phyloP scores from a whole-genome alignment of 2,329 filamentous ascomycete genomes.

The Colletotrichum tamarilloi region DNA sequence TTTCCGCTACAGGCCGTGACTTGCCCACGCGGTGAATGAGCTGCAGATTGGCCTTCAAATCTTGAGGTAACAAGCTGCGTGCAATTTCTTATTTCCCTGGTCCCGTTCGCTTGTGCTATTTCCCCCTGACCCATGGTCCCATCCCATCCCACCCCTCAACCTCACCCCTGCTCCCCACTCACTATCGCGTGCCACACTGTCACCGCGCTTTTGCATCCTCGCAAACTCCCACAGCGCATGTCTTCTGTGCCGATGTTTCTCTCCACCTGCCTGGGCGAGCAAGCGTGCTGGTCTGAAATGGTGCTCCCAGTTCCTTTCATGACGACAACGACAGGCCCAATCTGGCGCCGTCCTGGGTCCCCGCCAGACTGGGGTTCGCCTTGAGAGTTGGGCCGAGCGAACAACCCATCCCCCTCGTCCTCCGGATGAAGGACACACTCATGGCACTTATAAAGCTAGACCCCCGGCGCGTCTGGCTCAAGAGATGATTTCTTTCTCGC shows the following conservation, averaged over 20 bases:
- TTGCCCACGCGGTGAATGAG: neutral
- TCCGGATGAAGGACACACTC: neutral
- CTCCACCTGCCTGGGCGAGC: conserved; percentile 29
- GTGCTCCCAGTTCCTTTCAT: conserved; percentile 8
- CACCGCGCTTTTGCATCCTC: conserved; percentile 8
- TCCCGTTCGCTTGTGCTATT: conserved; percentile 1
- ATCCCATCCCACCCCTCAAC: neutral
- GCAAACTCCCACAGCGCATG: neutral
- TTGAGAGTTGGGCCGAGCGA: neutral
- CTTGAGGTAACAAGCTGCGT: neutral
- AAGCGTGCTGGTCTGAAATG: conserved; percentile 10
- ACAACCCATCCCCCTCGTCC: neutral
- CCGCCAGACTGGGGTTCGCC: neutral
- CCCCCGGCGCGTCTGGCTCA: neutral
- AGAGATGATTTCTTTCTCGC: neutral
- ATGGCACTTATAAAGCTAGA: conserved; percentile 21
- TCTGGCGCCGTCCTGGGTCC: neutral
- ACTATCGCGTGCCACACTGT: conserved; percentile 19
- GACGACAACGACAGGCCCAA: conserved; percentile 12
- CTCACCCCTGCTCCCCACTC: neutral
- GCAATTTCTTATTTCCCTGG: conserved; percentile 24
- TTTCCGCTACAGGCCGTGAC: neutral
- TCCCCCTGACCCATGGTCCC: conserved; percentile 2
- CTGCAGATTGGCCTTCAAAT: neutral
- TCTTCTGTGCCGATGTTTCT: neutral